Base-by-base conservation (phyloP, 257 asterid species). In the Dorcoceras hygrometricum region DNA sequence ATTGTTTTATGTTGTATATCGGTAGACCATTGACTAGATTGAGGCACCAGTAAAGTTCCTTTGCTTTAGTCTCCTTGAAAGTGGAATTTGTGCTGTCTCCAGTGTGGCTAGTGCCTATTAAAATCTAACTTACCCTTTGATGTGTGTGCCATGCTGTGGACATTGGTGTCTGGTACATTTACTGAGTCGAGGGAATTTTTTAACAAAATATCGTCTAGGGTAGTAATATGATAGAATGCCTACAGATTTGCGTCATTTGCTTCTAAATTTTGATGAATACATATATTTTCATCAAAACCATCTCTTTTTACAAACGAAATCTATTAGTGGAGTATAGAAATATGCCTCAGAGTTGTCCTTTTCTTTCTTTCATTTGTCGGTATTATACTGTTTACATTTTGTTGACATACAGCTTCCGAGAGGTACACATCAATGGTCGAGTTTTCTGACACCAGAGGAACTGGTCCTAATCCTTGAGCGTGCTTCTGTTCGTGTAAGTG, bases 341-440 rank as follows among this genome's bases (percentile, higher is more conserved):
- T 5, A 59, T 14, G 57, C 32, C 62, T 29, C 28, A n/a, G 19
- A 36, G 2, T 36, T 1, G 48, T 29, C 34, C 24, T 26, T 54
- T 28, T 62, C 36, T 54, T 28, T 62, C 22, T 12, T 59, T 51
- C 34, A 19, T 25, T 8, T 10, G 26, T n/a, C 9, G 59, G 43
- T 12, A 58, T 8, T 18, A 4, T 24, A 36, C 31, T 50, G 68
- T 39, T 63, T 10, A 23, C 25, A 23, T 34, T 56, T 39, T 31
- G 8, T 5, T 20, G 58, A 72, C 43, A 23, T 32, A 34, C 86
- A 91, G 98, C 89, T 91, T 24, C 98, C 95, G 1, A 73, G 29
- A 60, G 96, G 96, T 63, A 91, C 98, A 51, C 98, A 87, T 72
- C 66, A 91, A 51, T 91, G 96, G 96, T 82, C 95, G 50, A 85